These are phyloP conservation scores for Rauvolfia tetraphylla DNA, from an alignment of 257 asterid genomes.

Conservation along the genomic window DNA sequence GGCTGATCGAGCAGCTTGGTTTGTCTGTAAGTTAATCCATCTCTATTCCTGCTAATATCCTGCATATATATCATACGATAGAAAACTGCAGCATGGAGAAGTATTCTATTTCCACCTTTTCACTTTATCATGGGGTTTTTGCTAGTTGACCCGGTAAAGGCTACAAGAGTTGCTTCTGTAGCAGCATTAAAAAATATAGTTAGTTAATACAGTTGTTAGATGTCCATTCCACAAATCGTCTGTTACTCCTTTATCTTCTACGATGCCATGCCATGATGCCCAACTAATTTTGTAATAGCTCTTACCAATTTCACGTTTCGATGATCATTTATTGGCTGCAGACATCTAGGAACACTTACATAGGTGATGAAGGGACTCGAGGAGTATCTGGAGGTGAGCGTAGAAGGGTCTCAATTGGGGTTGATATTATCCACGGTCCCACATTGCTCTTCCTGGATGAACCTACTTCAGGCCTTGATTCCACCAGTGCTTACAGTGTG, in stretches of 20 bases:
- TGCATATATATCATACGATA: background rate
- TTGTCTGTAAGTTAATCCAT: constrained; percentile 43
- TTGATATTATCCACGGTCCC: constrained; percentile 85
- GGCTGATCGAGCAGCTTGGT: constrained; percentile 65
- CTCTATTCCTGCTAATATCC: background rate
- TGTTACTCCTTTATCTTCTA: background rate
- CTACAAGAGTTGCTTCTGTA: background rate
- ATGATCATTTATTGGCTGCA: constrained; percentile 17
- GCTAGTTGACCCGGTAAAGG: background rate
- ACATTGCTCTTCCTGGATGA: constrained; percentile 72
- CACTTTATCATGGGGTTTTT: background rate
- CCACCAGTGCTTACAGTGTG: constrained; percentile 84
- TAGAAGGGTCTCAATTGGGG: constrained; percentile 78
- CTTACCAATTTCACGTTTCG: background rate
- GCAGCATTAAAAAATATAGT: background rate
- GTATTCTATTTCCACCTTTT: background rate
- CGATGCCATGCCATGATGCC: too few species aligned
- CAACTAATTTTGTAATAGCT: background rate
- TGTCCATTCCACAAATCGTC: background rate
- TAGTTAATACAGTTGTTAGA: background rate
- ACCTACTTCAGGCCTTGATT: constrained; percentile 86
- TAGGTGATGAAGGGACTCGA: constrained; percentile 87
- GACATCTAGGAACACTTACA: constrained; percentile 74
- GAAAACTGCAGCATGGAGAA: background rate
- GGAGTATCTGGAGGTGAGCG: constrained; percentile 95